phyloP scores from a whole-genome alignment of 306 rosid species.

The Vigna nakashimae region DNA sequence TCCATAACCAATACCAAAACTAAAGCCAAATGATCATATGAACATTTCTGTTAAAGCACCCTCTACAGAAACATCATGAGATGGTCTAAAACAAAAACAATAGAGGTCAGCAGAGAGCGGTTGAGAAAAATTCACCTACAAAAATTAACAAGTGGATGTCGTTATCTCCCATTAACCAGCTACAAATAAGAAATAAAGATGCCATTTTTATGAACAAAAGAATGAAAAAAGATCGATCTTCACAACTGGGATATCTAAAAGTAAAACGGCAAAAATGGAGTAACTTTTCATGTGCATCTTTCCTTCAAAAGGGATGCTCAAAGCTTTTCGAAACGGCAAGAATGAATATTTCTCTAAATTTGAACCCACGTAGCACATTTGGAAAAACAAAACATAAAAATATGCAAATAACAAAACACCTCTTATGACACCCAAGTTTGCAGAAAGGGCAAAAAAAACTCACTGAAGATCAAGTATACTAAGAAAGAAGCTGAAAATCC shows the following conservation, averaged over 20 bases:
- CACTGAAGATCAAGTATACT: neutral
- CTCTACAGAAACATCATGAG: slow-evolving; percentile 29
- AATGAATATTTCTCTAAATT: neutral
- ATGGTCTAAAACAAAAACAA: slow-evolving; percentile 21
- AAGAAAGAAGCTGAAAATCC: slow-evolving; percentile 2
- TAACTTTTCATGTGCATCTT: slow-evolving; percentile 36
- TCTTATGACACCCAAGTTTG: neutral
- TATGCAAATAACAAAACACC: neutral
- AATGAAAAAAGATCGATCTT: slow-evolving; percentile 13
- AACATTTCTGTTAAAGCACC: slow-evolving; percentile 23
- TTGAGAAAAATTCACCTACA: slow-evolving; percentile 25
- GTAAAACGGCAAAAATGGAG: slow-evolving; percentile 41
- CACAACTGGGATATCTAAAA: slow-evolving; percentile 2
- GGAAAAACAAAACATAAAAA: neutral
- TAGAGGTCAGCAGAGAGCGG: slow-evolving; percentile 18
- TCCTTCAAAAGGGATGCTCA: neutral
- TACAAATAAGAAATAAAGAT: neutral
- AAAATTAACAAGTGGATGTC: slow-evolving; percentile 41
- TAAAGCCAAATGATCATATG: neutral
- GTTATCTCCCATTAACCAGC: slow-evolving; percentile 41
- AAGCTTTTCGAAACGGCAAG: neutral
- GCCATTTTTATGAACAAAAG: neutral
- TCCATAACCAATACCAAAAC: slow-evolving; percentile 33
- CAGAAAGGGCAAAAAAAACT: neutral
- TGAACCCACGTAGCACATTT: neutral